Base-by-base conservation (phyloP, 805 yeast genomes). In the Kazachstania taianensis region DNA sequence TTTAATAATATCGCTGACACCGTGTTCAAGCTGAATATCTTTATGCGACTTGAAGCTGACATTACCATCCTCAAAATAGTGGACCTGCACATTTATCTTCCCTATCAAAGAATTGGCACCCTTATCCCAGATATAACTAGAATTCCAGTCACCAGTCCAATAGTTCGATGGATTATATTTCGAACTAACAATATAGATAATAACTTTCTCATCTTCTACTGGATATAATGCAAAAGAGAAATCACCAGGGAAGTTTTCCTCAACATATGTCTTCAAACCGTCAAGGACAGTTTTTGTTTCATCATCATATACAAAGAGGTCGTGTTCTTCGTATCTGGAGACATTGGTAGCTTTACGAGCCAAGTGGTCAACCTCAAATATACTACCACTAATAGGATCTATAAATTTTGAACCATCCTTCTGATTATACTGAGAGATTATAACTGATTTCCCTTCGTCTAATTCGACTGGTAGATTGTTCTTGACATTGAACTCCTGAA, bases 11-110 rank as follows among this genome's bases (percentile, higher is more conserved):
- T 69, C 60, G 25, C 75, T 59, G 3, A 60, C 50, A 3, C 53
- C 55, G 2, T 38, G 38, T 2, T 46, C 41, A 3, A 43, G 33
- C 5, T 37, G 28, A 3, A 50, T 36, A 16, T 57, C 61, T 5
- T 47, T 49, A 6, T 44, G 43, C 2, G 77, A 65, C 41, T 72
- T 75, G 50, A 92, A 71, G 35, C 89, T 70, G 14, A 89, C 97
- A 52, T 89, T 89, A 20, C 98, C 98, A 48, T 89, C 97, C 61
- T 89, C 98, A 55, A 73, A 92, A 58, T 87, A 92, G 59, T 89
- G 98, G 28, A 87, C 80, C 45, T 83, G 87, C 22, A 86, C 69
- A 15, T 56, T 58, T 24, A 84, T 68, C 5, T 55, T 53, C 4
- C 94, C 95, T 3, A 44, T 46, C 12, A 81, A 42, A 5, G 54